A percentile compares a stretch with the other conserved stretches of the same genome.
phyloP scores from a whole-genome alignment of 306 rosid species.

The Trifolium pratense region DNA sequence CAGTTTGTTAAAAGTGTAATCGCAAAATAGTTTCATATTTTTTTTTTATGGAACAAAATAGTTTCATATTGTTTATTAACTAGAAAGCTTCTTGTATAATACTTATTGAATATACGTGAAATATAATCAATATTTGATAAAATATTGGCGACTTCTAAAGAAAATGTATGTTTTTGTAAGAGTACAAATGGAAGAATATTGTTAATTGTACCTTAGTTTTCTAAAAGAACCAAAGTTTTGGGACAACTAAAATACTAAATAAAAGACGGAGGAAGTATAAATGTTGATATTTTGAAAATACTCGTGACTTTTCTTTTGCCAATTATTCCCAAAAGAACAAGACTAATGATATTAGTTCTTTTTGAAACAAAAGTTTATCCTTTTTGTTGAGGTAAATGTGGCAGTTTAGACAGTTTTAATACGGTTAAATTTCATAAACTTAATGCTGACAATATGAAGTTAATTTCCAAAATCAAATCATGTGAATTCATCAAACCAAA shows the following conservation, averaged over 20 bases:
- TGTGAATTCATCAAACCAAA: slow-evolving; percentile 23
- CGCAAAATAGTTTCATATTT: neutral
- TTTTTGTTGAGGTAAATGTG: neutral
- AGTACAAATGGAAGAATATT: too few relatives aligned
- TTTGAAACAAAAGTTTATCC: neutral
- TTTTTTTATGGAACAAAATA: too few relatives aligned
- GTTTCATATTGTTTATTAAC: neutral
- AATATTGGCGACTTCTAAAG: neutral
- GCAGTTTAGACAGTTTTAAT: neutral
- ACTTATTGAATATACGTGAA: neutral
- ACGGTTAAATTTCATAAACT: neutral
- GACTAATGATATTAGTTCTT: neutral
- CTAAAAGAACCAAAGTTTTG: too few relatives aligned
- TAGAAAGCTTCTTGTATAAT: slow-evolving; percentile 11
- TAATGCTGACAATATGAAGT: neutral
- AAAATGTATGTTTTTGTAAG: too few relatives aligned
- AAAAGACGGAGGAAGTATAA: too few relatives aligned
- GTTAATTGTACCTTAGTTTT: too few relatives aligned
- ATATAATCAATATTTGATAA: neutral
- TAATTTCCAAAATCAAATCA: neutral
- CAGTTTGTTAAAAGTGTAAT: neutral
- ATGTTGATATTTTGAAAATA: too few relatives aligned
- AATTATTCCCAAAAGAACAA: too few relatives aligned
- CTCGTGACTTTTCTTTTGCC: too few relatives aligned
- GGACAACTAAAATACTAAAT: too few relatives aligned